phyloP scores from a whole-genome alignment of 805 yeast species.

The Wickerhamiella hasegawae region DNA sequence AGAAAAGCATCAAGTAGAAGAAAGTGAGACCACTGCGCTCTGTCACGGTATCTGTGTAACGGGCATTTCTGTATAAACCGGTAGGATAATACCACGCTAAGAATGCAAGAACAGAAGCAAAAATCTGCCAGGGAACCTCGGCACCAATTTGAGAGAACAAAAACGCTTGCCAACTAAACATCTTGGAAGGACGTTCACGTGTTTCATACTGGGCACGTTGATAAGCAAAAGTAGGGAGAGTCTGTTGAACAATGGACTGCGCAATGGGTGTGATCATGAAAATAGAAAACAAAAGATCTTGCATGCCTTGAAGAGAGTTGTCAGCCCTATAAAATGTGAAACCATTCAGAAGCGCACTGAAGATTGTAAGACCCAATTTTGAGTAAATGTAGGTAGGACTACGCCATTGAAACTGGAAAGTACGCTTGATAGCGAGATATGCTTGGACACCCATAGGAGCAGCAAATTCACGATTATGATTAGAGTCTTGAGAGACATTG shows the following conservation, averaged over 20 bases:
- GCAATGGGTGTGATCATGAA: slow-evolving; percentile 42
- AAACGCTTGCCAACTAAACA: slow-evolving; percentile 55
- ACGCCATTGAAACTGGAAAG: slow-evolving; percentile 36
- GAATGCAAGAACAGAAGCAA: slow-evolving; percentile 35
- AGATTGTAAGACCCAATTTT: slow-evolving; percentile 33
- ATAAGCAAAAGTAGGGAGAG: slow-evolving; percentile 40
- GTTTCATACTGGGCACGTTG: slow-evolving; percentile 52
- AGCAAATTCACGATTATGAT: slow-evolving; percentile 24
- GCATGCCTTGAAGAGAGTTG: slow-evolving; percentile 35
- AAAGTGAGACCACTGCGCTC: slow-evolving; percentile 37
- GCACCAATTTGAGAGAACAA: slow-evolving; percentile 35
- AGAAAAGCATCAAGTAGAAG: slow-evolving; percentile 35
- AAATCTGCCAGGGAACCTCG: slow-evolving; percentile 45
- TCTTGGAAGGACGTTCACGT: slow-evolving; percentile 54
- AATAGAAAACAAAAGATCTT: slow-evolving; percentile 41
- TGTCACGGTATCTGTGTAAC: slow-evolving; percentile 28
- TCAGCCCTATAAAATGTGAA: slow-evolving; percentile 51
- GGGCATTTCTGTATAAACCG: slow-evolving; percentile 28
- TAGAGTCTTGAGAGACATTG: slow-evolving; percentile 9
- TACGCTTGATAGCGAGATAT: slow-evolving; percentile 27
- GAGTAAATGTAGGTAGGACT: slow-evolving; percentile 47
- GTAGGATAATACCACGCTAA: slow-evolving; percentile 38
- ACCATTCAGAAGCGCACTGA: slow-evolving; percentile 51
- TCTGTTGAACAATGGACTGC: slow-evolving; percentile 46
- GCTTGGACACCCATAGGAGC: slow-evolving; percentile 34